Evolutionary conservation across 495 filamentous ascomycete genomes (phyloP).

Genomic region (Tetracladium setigerum): DNA sequence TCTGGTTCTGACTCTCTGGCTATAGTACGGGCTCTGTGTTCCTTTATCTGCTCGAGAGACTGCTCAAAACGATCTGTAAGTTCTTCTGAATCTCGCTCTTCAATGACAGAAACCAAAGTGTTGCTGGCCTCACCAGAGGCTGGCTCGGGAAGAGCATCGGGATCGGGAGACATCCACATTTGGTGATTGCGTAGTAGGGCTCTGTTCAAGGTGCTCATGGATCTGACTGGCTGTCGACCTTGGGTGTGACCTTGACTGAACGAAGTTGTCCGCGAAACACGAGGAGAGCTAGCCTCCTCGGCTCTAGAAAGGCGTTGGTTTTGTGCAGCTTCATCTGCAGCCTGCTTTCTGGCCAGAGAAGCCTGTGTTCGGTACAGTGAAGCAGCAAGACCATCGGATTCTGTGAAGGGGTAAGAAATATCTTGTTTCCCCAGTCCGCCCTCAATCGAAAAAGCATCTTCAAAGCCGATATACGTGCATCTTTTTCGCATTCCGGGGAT

Average conservation of each 20-base stretch:
- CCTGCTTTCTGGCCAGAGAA: slow-evolving; percentile 40
- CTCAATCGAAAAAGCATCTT: slow-evolving; percentile 80
- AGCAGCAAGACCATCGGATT: slow-evolving; percentile 63
- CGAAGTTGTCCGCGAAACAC: slow-evolving; percentile 37
- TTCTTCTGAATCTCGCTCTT: not conserved
- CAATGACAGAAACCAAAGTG: slow-evolving; percentile 27
- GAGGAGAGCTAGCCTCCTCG: slow-evolving; percentile 21
- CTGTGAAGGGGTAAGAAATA: slow-evolving; percentile 60
- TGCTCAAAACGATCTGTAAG: too few relatives aligned
- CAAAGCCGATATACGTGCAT: slow-evolving; percentile 72
- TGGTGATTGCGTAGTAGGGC: slow-evolving; percentile 30
- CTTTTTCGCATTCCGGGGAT: slow-evolving; percentile 43
- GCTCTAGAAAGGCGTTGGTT: slow-evolving; percentile 29
- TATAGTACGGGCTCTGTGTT: not conserved
- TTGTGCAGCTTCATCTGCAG: slow-evolving; percentile 37
- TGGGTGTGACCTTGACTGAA: slow-evolving; percentile 34
- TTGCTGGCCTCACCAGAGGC: slow-evolving; percentile 34
- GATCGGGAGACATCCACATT: slow-evolving; percentile 45
- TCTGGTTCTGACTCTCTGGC: not conserved
- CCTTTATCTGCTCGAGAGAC: too few relatives aligned
- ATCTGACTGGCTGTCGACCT: slow-evolving; percentile 22
- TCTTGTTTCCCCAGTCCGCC: slow-evolving; percentile 65
- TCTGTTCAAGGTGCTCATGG: slow-evolving; percentile 29
- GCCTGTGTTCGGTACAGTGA: slow-evolving; percentile 59
- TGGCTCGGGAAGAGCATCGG: slow-evolving; percentile 39